Evolutionary conservation across 257 asterid genomes (phyloP).

Genomic region (Solanum arcanum): DNA sequence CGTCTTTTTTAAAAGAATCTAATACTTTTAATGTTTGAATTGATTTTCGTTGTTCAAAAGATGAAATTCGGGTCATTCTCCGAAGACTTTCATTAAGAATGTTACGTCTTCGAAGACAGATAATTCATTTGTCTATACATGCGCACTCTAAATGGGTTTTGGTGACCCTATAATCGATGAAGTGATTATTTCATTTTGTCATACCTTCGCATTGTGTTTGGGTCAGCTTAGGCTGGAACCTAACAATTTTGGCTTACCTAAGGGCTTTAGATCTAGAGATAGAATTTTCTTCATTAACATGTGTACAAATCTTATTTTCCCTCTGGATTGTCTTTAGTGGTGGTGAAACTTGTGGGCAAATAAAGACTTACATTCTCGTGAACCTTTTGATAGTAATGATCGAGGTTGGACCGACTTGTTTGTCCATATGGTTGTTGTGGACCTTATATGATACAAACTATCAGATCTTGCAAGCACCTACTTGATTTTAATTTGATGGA

Average conservation of each 20-base stretch:
- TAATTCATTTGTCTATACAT: background rate
- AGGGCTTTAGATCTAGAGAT: background rate
- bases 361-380: background rate
- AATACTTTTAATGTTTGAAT: too few species aligned
- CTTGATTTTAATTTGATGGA: too few species aligned
- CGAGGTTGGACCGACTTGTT: background rate
- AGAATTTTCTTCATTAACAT: too few species aligned
- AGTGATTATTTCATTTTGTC: background rate
- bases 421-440: background rate
- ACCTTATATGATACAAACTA: background rate
- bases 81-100: background rate
- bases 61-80: background rate
- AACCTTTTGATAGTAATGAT: too few species aligned
- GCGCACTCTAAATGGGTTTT: background rate
- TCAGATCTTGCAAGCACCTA: background rate
- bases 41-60: background rate
- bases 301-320: background rate
- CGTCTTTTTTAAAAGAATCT: background rate
- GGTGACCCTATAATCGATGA: background rate
- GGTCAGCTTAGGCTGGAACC: background rate
- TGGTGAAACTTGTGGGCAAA: background rate
- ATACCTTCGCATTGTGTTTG: background rate
- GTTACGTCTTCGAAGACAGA: too few species aligned
- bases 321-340: background rate
- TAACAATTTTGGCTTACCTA: background rate